phyloP scores from a whole-genome alignment of 805 yeast species.

The Komagataella ulmi region DNA sequence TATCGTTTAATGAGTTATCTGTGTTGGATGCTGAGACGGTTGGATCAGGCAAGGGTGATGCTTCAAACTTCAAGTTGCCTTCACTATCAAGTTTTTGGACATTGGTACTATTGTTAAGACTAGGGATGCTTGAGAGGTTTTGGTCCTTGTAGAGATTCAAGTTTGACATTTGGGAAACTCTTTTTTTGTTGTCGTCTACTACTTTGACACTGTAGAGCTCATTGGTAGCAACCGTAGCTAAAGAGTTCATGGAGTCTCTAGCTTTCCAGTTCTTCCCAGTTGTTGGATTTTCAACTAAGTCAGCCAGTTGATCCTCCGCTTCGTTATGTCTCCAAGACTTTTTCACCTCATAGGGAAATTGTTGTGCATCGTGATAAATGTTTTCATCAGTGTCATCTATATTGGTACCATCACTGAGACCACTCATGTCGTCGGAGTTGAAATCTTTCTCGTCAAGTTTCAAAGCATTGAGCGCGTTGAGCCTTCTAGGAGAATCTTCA shows the following conservation, averaged over 20 bases:
- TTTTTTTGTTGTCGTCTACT: constrained; percentile 42
- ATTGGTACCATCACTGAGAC: constrained; percentile 39
- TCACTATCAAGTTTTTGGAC: constrained; percentile 30
- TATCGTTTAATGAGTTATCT: background rate
- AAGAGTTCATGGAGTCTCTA: constrained; percentile 56
- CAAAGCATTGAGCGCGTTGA: constrained; percentile 37
- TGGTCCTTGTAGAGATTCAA: constrained; percentile 13
- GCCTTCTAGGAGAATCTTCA: constrained; percentile 15
- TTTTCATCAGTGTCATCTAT: constrained; percentile 25
- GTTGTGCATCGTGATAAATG: constrained; percentile 16
- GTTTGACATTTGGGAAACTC: constrained; percentile 19
- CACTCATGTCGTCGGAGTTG: constrained; percentile 18
- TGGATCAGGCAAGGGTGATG: background rate
- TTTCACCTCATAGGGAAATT: constrained; percentile 15
- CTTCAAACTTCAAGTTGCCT: constrained; percentile 19
- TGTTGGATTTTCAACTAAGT: background rate
- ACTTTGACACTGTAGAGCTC: constrained; percentile 70
- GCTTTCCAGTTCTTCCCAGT: constrained; percentile 21
- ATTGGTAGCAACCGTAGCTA: constrained; percentile 78
- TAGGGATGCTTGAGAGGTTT: constrained; percentile 5
- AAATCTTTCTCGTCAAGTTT: constrained; percentile 30
- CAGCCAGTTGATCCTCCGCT: constrained; percentile 10
- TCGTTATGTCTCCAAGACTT: constrained; percentile 49
- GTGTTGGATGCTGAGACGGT: background rate
- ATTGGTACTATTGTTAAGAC: constrained; percentile 16